Conservation (phyloP, 2,329 filamentous ascomycete species). For the Clonostachys sp. region DNA sequence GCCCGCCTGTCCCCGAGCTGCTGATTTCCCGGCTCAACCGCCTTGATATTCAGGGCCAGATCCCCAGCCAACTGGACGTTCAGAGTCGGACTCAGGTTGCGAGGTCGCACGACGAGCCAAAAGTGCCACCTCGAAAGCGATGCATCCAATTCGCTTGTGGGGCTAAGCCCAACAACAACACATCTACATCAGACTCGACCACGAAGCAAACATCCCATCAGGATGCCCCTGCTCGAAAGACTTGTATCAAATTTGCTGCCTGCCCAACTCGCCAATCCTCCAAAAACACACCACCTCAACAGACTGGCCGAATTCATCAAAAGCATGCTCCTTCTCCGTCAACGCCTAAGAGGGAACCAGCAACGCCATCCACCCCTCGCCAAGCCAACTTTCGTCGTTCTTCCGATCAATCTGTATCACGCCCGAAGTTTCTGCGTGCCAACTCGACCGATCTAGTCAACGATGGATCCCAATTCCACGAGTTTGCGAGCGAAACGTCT, state of each 20-base stretch:
- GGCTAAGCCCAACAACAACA: slow-evolving; percentile 41
- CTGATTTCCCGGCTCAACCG: slow-evolving; percentile 35
- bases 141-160: slow-evolving; percentile 92
- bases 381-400: slow-evolving; percentile 5
- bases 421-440: slow-evolving; percentile 44
- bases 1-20: slow-evolving; percentile 70
- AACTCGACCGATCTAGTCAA: slow-evolving; percentile 43
- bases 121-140: slow-evolving; percentile 49
- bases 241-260: slow-evolving; percentile 67
- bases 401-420: slow-evolving; percentile 8
- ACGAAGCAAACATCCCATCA: slow-evolving; percentile 33
- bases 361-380: slow-evolving; percentile 2
- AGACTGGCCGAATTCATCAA: slow-evolving; percentile 3
- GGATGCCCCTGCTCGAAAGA: slow-evolving; percentile 36
- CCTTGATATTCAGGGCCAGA: slow-evolving; percentile 16
- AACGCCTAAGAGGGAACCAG: slow-evolving; percentile 9
- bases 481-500: slow-evolving; percentile 79
- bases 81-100: too few species aligned
- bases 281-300: slow-evolving; percentile 28
- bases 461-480: slow-evolving; percentile 70
- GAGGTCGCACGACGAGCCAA: not conserved
- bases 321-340: slow-evolving; percentile 15
- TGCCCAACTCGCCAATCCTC: slow-evolving; percentile 54
- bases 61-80: slow-evolving; percentile 1
- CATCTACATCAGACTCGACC: slow-evolving; percentile 8